Base-by-base conservation (phyloP, 169 alveolate species). In the Plasmodium yoelii region DNA sequence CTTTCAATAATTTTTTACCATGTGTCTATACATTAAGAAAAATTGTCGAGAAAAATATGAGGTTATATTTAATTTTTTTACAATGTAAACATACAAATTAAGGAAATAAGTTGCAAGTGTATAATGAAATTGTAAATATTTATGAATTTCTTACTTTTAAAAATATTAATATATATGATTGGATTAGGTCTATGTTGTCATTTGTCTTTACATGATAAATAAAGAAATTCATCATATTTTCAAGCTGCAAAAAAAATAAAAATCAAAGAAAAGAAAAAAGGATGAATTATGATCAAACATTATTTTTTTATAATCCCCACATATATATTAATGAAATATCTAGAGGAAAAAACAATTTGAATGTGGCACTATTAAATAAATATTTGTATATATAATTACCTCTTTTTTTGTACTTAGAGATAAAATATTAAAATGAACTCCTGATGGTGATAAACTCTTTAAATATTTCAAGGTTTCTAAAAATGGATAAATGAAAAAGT, bases 221-320 rank as follows among this genome's bases (percentile, higher is more conserved):
- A 61, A 80, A 80, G 51, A 80, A 80, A 70, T 80, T 80, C 90
- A 80, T 80, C 90, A 80, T 80, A 47, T 80, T 80, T 65, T 80
- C 90, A 77, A 80, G 19, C 90, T 80, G 60, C 9, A 80, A 59
- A 19, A 56, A 9, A 34, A 1, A 19, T 55, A 28, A 39, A 7
- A 56, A 68, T 34, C 6, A 7, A 34, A 34, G 42, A 34, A 34
- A 34, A 34, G 6, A 34, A 34, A 34, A 34, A 34, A 34, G 42
- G 7, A 34, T 34, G 7, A 3, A 34, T 3, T 34, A 34, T 34
- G 42, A 7, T 34, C 42, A 34, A 34, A 34, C 42, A 34, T 34
- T 1, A 34, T 34, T 34, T 5, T 5, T 34, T 34, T 34, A 34
- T 34, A 34, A 34, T 34, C 7, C 6, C 42, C 0, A 34, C 7